A percentile compares a stretch with the other conserved stretches of the same genome.
Evolutionary conservation across 2,329 filamentous ascomycete genomes (phyloP).

Genomic region (Pseudocercospora crystallina): DNA sequence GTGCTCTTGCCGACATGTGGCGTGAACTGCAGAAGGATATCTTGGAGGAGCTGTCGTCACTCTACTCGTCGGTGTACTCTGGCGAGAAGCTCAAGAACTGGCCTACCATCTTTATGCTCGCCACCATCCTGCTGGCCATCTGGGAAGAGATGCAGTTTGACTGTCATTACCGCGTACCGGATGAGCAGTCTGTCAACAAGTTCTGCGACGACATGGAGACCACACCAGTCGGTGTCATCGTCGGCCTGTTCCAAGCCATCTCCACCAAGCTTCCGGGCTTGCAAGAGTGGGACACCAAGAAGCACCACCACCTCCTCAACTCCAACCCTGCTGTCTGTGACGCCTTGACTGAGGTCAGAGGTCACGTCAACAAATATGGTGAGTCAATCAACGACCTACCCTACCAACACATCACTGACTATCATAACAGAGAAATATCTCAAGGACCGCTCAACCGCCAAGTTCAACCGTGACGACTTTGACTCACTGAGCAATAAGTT

Average conservation of each 20-base stretch:
- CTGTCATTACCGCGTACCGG: slow-evolving; percentile 90
- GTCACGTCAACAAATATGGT: slow-evolving; percentile 93
- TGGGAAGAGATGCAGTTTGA: slow-evolving; percentile 99
- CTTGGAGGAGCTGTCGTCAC: slow-evolving; percentile 82
- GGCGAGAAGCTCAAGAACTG: slow-evolving; percentile 98
- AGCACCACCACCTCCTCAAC: slow-evolving; percentile 86
- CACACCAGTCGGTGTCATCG: slow-evolving; percentile 91
- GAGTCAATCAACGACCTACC: slow-evolving; percentile 45
- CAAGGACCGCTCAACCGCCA: slow-evolving; percentile 69
- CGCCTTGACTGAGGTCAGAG: slow-evolving; percentile 91
- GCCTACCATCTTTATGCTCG: slow-evolving; percentile 98
- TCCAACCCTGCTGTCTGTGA: slow-evolving; percentile 92
- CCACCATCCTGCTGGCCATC: slow-evolving; percentile 85
- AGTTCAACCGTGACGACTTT: slow-evolving; percentile 89
- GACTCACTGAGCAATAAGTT: slow-evolving; percentile 97
- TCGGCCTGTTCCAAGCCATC: slow-evolving; percentile 95
- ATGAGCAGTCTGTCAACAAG: slow-evolving; percentile 80
- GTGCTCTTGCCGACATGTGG: slow-evolving; percentile 96
- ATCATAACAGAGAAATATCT: slow-evolving; percentile 75
- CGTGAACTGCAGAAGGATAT: slow-evolving; percentile 95
- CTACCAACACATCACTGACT: slow-evolving; percentile 13
- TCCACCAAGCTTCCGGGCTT: slow-evolving; percentile 93
- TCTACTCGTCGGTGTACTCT: slow-evolving; percentile 98
- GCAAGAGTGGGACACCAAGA: slow-evolving; percentile 88
- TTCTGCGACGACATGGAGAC: slow-evolving; percentile 98